Evolutionary conservation across 495 filamentous ascomycete genomes (phyloP).

Genomic region (Hapsidospora chrysogenum): DNA sequence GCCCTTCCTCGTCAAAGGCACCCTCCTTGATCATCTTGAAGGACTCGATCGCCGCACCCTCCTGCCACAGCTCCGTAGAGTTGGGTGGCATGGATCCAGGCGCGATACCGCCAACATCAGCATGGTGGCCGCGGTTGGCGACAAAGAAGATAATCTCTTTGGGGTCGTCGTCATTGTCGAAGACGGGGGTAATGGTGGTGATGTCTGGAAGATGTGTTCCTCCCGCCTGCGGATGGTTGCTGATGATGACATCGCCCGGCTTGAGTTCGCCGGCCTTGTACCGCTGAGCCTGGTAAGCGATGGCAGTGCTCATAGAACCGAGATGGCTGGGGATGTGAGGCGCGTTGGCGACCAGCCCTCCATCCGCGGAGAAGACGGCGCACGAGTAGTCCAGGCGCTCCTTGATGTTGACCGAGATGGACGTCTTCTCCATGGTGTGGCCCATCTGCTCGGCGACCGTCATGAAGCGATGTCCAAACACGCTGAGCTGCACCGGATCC

Average conservation of each 20-base stretch:
- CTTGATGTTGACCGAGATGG: conserved; percentile 94
- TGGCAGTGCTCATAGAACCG: conserved; percentile 87
- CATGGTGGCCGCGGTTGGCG: conserved; percentile 86
- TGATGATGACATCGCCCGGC: conserved; percentile 83
- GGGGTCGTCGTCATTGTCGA: conserved; percentile 58
- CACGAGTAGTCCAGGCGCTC: conserved; percentile 95
- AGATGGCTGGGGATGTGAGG: conserved; percentile 94
- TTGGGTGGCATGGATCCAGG: conserved; percentile 95
- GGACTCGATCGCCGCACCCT: conserved; percentile 84
- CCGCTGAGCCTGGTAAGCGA: conserved; percentile 68
- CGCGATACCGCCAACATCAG: conserved; percentile 90
- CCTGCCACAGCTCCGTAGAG: conserved; percentile 81
- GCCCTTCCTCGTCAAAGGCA: conserved; percentile 72
- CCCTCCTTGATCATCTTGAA: conserved; percentile 90
- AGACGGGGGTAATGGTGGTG: conserved; percentile 89
- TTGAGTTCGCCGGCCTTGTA: conserved; percentile 85
- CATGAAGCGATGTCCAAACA: conserved; percentile 97
- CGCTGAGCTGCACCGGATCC: conserved; percentile 81
- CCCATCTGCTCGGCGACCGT: conserved; percentile 98
- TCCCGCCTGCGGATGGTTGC: conserved; percentile 89
- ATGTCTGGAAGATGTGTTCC: conserved; percentile 76
- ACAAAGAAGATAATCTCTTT: conserved; percentile 92
- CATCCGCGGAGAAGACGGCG: conserved; percentile 80
- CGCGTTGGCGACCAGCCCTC: conserved; percentile 85
- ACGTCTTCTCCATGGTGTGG: conserved; percentile 83